Evolutionary conservation across 371 early-diverging fungal genomes (phyloP).

Genomic region (Basidiobolus meristosporus): DNA sequence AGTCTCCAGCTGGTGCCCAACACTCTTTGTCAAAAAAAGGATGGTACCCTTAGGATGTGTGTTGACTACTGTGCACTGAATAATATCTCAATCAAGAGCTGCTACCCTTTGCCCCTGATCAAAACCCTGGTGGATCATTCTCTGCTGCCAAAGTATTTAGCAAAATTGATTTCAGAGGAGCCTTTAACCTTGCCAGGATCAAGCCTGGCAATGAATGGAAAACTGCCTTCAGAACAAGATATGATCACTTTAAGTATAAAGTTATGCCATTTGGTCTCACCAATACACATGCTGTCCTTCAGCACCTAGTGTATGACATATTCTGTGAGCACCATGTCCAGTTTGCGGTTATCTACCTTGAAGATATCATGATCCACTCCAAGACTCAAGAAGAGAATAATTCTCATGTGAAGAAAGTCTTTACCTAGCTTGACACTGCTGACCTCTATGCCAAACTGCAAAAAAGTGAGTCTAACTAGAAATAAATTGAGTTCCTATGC

Average conservation of each 20-base stretch:
- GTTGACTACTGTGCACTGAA: no score
- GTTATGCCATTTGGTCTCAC: constrained; percentile 25
- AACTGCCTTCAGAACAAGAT: no score
- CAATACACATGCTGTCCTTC: constrained; percentile 20
- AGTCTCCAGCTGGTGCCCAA: no score
- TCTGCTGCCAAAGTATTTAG: constrained; percentile 9
- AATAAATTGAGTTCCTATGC: constrained; percentile 19
- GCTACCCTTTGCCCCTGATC: no score
- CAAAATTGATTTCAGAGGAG: constrained; percentile 11
- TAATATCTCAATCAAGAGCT: no score
- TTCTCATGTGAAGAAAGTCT: constrained; percentile 12
- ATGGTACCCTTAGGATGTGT: no score
- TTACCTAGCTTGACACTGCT: constrained; percentile 10
- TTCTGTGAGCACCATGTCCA: constrained; percentile 14
- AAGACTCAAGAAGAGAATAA: constrained; percentile 19
- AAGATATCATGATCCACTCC: constrained; percentile 34
- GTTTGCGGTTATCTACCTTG: constrained; percentile 21
- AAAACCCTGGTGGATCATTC: no score
- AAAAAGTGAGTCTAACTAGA: constrained; percentile 24
- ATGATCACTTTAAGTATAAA: constrained; percentile 16
- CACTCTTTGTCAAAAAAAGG: no score
- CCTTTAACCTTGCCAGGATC: constrained; percentile 10
- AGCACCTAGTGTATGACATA: constrained; percentile 13
- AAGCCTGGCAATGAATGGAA: no score
- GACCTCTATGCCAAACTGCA: constrained; percentile 13